Conservation (phyloP, 345 rosid species). For the Anastatica hierochuntica region DNA sequence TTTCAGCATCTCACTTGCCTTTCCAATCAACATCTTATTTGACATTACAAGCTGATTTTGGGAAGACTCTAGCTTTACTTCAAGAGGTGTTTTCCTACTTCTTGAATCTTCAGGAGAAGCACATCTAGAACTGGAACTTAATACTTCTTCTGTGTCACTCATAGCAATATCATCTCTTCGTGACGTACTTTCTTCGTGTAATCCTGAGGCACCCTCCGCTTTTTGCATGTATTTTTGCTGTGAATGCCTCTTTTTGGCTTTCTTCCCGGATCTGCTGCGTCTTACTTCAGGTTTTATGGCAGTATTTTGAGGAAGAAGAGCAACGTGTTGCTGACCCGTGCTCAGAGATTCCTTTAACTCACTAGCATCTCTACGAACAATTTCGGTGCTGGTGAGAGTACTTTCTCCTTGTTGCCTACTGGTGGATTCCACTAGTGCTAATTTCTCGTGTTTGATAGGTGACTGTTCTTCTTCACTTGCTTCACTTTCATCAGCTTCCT, state of each 20-base stretch:
- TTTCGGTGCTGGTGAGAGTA: slow-evolving; percentile 43
- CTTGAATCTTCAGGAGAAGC: slow-evolving; percentile 79
- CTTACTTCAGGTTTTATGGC: slow-evolving; percentile 47
- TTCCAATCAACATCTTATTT: slow-evolving; percentile 44
- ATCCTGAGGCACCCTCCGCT: slow-evolving; percentile 44
- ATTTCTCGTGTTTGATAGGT: slow-evolving; percentile 32
- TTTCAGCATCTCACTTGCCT: slow-evolving; percentile 54
- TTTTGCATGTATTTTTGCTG: slow-evolving; percentile 56
- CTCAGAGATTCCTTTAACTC: slow-evolving; percentile 45
- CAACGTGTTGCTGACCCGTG: slow-evolving; percentile 45
- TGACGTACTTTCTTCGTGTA: slow-evolving; percentile 66
- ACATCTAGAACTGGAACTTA: slow-evolving; percentile 72
- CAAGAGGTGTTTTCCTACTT: slow-evolving; percentile 75
- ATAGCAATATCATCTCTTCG: slow-evolving; percentile 73
- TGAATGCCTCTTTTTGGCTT: slow-evolving; percentile 88
- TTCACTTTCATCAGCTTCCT: slow-evolving; percentile 64
- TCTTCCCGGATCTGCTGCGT: slow-evolving; percentile 80
- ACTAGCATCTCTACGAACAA: slow-evolving; percentile 36
- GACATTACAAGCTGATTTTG: slow-evolving; percentile 40
- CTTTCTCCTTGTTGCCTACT: slow-evolving; percentile 41
- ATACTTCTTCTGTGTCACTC: slow-evolving; percentile 76
- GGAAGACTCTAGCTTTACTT: slow-evolving; percentile 44
- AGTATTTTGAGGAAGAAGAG: no score
- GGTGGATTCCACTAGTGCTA: slow-evolving; percentile 37
- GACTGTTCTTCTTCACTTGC: slow-evolving; percentile 37